Conservation (phyloP, 768 basidiomycete genomes). For the Pleurotus platypus region DNA sequence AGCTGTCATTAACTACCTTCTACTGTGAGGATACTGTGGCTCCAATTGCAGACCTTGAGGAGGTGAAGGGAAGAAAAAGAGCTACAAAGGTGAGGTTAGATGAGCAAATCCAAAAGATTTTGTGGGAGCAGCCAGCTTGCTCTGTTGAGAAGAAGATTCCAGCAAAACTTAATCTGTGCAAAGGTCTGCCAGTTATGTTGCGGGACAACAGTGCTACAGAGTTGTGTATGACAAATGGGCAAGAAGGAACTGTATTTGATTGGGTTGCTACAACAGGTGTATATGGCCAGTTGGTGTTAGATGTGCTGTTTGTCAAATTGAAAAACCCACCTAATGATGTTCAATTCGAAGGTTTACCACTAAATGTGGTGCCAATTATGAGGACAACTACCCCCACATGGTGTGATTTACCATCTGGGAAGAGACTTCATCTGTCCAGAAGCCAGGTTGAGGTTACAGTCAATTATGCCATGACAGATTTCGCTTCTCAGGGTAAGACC, state of each 20-base stretch:
- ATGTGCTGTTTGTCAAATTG: slow-evolving; percentile 14
- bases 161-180: slow-evolving; percentile 23
- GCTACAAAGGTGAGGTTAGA: too few species aligned
- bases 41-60: not conserved
- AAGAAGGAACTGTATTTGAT: not conserved
- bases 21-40: slow-evolving; percentile 20
- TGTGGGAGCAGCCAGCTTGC: too few species aligned
- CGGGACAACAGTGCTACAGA: slow-evolving; percentile 26
- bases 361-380: slow-evolving; percentile 17
- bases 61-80: not conserved
- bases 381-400: not conserved
- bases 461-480: slow-evolving; percentile 32
- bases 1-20: slow-evolving; percentile 21
- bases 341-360: slow-evolving; percentile 10
- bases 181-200: slow-evolving; percentile 31
- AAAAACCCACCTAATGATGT: not conserved
- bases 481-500: slow-evolving; percentile 29
- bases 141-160: slow-evolving; percentile 14
- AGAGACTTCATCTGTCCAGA: slow-evolving; percentile 10
- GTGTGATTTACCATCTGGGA: slow-evolving; percentile 14
- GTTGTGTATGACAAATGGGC: slow-evolving; percentile 17
- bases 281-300: slow-evolving; percentile 5
- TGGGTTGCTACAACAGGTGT: not conserved
- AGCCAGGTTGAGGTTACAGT: slow-evolving; percentile 21
- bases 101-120: too few species aligned